Evolutionary conservation across 345 rosid genomes (phyloP).

Genomic region (Luvunga scandens): DNA sequence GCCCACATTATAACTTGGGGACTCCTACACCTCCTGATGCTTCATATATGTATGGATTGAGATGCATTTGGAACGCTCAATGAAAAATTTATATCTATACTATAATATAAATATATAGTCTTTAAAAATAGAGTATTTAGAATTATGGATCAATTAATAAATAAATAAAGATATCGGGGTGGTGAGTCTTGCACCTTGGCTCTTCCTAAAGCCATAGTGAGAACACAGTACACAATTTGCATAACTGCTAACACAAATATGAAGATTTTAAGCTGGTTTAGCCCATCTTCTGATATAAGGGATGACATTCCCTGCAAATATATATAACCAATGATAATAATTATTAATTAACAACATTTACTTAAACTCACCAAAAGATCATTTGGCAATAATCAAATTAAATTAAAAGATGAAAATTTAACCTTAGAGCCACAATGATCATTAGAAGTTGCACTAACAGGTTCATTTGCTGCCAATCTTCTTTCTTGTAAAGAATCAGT

Average conservation of each 20-base stretch:
- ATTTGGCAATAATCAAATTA: not conserved
- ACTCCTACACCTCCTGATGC: no score
- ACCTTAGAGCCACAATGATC: slow-evolving; percentile 54
- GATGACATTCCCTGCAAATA: slow-evolving; percentile 49
- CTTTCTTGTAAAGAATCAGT: slow-evolving; percentile 18
- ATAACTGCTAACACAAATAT: slow-evolving; percentile 64
- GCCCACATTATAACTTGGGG: no score
- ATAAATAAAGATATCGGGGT: no score
- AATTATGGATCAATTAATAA: no score
- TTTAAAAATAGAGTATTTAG: no score
- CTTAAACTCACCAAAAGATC: not conserved
- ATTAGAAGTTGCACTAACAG: not conserved
- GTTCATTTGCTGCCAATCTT: slow-evolving; percentile 20
- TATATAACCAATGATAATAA: not conserved
- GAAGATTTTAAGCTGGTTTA: slow-evolving; percentile 64
- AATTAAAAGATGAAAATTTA: not conserved
- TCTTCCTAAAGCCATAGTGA: slow-evolving; percentile 64
- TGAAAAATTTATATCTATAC: no score
- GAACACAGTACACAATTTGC: slow-evolving; percentile 63
- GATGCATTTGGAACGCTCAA: no score
- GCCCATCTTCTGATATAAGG: slow-evolving; percentile 55
- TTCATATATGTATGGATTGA: no score
- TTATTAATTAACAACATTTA: not conserved
- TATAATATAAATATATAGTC: no score
- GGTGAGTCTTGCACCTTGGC: slow-evolving; percentile 45